phyloP scores from a whole-genome alignment of 2,329 filamentous ascomycete genomes.

The Eutypella sp. region DNA sequence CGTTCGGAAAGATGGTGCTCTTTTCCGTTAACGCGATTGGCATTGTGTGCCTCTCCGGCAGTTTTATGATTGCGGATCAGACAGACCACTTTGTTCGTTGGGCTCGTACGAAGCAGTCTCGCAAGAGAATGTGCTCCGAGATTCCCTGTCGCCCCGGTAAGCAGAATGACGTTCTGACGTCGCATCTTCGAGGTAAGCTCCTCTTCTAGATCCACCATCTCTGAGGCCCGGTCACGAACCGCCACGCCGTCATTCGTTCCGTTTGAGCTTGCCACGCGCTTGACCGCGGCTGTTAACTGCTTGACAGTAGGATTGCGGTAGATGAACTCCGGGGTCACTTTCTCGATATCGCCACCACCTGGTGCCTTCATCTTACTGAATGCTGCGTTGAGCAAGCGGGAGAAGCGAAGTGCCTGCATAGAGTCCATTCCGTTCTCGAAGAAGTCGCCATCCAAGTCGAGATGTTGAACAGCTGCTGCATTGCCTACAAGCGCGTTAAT shows the following conservation, averaged over 20 bases:
- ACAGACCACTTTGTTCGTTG: constrained; percentile 14
- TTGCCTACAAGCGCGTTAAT: constrained; percentile 6
- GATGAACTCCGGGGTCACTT: constrained; percentile 11
- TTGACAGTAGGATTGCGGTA: constrained; percentile 11
- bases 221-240: background rate
- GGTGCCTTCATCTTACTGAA: background rate
- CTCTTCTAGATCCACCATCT: background rate
- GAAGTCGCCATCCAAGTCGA: constrained; percentile 18
- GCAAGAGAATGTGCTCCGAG: constrained; percentile 15
- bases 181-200: background rate
- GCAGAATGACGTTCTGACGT: constrained; percentile 7
- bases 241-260: background rate
- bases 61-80: background rate
- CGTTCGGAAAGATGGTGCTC: constrained; percentile 1
- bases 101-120: constrained; percentile 3
- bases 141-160: constrained; percentile 18
- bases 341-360: background rate
- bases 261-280: background rate
- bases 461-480: constrained; percentile 4
- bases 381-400: constrained; percentile 9
- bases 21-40: background rate
- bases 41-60: background rate
- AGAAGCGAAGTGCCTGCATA: constrained; percentile 20
- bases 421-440: constrained; percentile 27
- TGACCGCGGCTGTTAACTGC: background rate